Conservation (phyloP, 2,329 filamentous ascomycete genomes). For the Clarireedia monteithiana region DNA sequence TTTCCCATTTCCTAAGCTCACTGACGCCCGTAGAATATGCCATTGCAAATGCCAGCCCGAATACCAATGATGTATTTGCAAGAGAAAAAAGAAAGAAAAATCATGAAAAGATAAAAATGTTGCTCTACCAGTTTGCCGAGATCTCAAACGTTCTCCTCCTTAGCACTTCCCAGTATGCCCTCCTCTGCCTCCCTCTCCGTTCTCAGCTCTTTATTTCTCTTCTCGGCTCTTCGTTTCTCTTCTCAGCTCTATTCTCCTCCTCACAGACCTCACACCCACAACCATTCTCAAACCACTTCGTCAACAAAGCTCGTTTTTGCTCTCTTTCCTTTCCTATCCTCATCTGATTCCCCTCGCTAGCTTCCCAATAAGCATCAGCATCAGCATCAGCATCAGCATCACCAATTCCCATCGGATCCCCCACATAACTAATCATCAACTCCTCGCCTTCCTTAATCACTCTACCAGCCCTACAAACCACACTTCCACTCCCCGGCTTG, state of each 20-base stretch:
- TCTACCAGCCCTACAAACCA: constrained; percentile 15
- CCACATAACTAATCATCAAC: constrained; percentile 25
- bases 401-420: constrained; percentile 14
- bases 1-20: too few species aligned
- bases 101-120: too few species aligned
- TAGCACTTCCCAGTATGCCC: too few species aligned
- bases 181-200: not conserved
- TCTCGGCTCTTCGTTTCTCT: not conserved
- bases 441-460: constrained; percentile 24
- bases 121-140: too few species aligned
- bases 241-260: not conserved
- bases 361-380: not conserved
- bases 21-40: too few species aligned
- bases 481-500: constrained; percentile 16
- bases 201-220: not conserved
- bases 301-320: not conserved
- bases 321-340: not conserved
- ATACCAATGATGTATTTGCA: too few species aligned
- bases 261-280: not conserved
- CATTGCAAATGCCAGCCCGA: too few species aligned
- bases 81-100: too few species aligned
- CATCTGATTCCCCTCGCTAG: not conserved
- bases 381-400: not conserved
- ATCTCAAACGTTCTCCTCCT: too few species aligned
- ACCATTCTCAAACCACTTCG: not conserved